Evolutionary conservation across 192 early-diverging fungal genomes (phyloP), one percentile per base, ranked within the genome.

Genomic region (Podila epicladia): DNA sequence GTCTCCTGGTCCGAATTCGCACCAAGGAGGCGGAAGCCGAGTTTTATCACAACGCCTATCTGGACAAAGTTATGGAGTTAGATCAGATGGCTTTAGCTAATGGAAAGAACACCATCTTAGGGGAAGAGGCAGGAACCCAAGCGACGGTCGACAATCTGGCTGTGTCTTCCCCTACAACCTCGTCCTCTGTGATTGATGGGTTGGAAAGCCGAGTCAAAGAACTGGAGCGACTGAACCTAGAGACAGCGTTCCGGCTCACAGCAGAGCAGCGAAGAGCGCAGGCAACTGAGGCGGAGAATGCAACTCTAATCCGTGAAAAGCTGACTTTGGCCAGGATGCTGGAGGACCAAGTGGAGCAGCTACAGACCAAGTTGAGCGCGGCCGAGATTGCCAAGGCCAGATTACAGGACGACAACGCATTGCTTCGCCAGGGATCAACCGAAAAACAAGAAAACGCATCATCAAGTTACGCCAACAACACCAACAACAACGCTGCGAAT

Each of bases 21-120:
- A 80, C 77, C 31, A 80, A 80, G 59, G 77, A 80, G 26, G 77
- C 77, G 11, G 77, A 80, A 24, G 67, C 77, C 4, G 77, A 80
- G 67, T 80, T 80, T 49, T 80, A 80, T 45, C 77, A 80, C 45
- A 80, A 80, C 29, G 77, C 77, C 5, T 80, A 80, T 63, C 58
- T 80, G 71, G 77, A 80, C 37, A 80, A 80, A 38, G 77, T 80
- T 2, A 32, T 80, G 67, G 77, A 80, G 62, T 5, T 80, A 22
- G 77, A 80, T 48, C 77, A 80, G 20, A 67, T 80, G 65, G 77
- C 77, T 12, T 66, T 80, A 7, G 57, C 67, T 19, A 72, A 64
- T 61, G 77, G 71, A 31, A 80, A 80, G 60, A 67, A 35, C 45
- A 50, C 17, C 50, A 63, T 19, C 33, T 37, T 33, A 37, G 53